Evolutionary conservation across 2,329 filamentous ascomycete genomes (phyloP).

Genomic region (Nemania sp.): DNA sequence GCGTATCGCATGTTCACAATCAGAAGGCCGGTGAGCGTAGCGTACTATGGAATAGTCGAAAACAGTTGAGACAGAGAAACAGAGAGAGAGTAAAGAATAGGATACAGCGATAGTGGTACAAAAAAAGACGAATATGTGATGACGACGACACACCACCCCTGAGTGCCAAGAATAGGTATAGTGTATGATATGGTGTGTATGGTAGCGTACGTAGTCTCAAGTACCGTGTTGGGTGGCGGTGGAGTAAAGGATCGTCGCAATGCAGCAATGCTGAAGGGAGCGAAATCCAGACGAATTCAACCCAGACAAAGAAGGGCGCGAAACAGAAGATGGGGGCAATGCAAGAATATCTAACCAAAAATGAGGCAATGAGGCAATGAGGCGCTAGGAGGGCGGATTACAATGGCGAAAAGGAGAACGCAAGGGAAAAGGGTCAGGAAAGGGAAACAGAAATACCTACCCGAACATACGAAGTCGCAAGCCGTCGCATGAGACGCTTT

Average conservation of each 20-base stretch:
- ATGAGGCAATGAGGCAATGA: not conserved
- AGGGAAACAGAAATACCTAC: not conserved
- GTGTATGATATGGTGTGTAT: too few species aligned
- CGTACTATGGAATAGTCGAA: not conserved
- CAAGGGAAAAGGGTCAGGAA: not conserved
- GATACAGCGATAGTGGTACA: not conserved
- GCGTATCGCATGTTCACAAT: conserved; percentile 32
- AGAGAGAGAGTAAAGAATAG: not conserved
- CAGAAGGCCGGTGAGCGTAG: not conserved
- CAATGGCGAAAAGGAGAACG: not conserved
- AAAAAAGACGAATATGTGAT: not conserved
- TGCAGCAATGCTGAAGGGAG: not conserved
- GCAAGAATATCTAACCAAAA: not conserved
- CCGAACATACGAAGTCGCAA: too few species aligned
- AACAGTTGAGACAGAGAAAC: not conserved
- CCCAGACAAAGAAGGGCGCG: not conserved
- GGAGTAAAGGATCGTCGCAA: conserved; percentile 4
- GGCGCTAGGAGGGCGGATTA: not conserved
- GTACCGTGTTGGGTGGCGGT: not conserved
- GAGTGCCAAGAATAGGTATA: not conserved
- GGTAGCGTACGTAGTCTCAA: too few species aligned
- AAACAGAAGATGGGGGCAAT: not conserved
- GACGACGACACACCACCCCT: not conserved
- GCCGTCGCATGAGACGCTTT: too few species aligned
- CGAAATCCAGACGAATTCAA: not conserved